Conservation (phyloP, 2,329 filamentous ascomycete species). For the Epichloe baconii region DNA sequence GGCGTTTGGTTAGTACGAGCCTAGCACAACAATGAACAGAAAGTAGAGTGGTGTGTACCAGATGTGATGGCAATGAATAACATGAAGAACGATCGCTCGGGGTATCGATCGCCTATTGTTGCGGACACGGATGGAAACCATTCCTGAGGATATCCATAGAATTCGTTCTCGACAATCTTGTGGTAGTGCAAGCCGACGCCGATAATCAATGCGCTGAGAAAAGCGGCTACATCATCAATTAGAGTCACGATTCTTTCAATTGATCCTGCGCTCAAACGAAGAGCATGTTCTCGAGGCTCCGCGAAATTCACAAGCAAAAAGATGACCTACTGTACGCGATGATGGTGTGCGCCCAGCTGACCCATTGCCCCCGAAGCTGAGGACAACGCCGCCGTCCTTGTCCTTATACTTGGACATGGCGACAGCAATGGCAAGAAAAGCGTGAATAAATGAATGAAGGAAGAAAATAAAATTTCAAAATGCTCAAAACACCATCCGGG, state of each 20-base stretch:
- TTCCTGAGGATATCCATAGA: conserved; percentile 86
- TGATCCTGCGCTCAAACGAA: background rate
- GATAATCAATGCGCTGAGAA: conserved; percentile 72
- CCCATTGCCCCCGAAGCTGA: conserved; percentile 72
- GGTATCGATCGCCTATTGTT: conserved; percentile 94
- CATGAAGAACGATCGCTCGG: conserved; percentile 93
- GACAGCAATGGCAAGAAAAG: conserved; percentile 10
- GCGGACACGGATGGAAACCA: conserved; percentile 96
- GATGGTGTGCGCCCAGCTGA: conserved; percentile 76
- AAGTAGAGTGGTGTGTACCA: conserved; percentile 32
- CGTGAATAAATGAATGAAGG: conserved; percentile 6
- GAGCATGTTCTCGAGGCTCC: background rate
- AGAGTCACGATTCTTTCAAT: conserved; percentile 4
- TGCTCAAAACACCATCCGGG: conserved; percentile 18
- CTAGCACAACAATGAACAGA: background rate
- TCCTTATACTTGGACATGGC: conserved; percentile 45
- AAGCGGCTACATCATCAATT: conserved; percentile 47
- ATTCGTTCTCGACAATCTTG: conserved; percentile 97
- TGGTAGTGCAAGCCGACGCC: conserved; percentile 76
- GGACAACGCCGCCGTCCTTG: conserved; percentile 46
- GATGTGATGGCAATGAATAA: conserved; percentile 95
- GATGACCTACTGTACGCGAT: conserved; percentile 61
- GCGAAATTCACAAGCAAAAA: background rate
- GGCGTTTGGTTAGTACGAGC: background rate
- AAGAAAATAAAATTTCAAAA: background rate